phyloP scores from a whole-genome alignment of 1,139 yeast genomes.

The Zygoascus hellenicus region DNA sequence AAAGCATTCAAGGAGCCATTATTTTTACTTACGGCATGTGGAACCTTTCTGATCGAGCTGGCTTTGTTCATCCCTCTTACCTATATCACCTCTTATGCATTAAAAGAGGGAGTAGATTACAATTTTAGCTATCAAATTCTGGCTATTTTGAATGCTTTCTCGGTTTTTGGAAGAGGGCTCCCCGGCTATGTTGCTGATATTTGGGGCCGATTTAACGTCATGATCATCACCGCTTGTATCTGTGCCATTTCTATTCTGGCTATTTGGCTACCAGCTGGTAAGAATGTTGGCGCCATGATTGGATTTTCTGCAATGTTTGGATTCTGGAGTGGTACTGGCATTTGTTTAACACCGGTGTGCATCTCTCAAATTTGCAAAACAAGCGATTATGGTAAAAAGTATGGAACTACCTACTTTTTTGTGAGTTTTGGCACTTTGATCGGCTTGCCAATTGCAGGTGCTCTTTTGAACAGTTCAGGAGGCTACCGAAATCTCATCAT shows the following conservation, averaged over 20 bases:
- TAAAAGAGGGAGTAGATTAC: constrained; percentile 39
- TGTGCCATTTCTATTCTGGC: constrained; percentile 35
- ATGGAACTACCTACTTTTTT: constrained; percentile 62
- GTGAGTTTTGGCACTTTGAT: constrained; percentile 55
- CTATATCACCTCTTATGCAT: constrained; percentile 48
- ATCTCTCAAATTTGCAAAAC: constrained; percentile 56
- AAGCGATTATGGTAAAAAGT: constrained; percentile 60
- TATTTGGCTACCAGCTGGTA: constrained; percentile 53
- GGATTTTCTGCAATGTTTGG: constrained; percentile 50
- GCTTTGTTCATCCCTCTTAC: constrained; percentile 47
- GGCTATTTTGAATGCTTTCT: constrained; percentile 43
- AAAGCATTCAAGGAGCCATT: constrained; percentile 39
- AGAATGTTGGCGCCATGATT: constrained; percentile 38
- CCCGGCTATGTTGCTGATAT: constrained; percentile 47
- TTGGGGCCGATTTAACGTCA: constrained; percentile 49
- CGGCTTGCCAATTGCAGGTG: constrained; percentile 51
- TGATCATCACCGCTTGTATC: constrained; percentile 39
- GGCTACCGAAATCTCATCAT: constrained; percentile 30
- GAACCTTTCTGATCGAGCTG: constrained; percentile 45
- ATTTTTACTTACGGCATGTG: constrained; percentile 39
- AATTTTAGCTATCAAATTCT: constrained; percentile 41
- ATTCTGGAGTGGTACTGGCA: constrained; percentile 45
- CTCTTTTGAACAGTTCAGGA: constrained; percentile 30
- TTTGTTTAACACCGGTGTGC: constrained; percentile 44
- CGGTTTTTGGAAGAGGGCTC: constrained; percentile 43